Base-by-base conservation (phyloP, 225 moss, liverwort and hornwort species). In the Sphagnum tenellum region DNA sequence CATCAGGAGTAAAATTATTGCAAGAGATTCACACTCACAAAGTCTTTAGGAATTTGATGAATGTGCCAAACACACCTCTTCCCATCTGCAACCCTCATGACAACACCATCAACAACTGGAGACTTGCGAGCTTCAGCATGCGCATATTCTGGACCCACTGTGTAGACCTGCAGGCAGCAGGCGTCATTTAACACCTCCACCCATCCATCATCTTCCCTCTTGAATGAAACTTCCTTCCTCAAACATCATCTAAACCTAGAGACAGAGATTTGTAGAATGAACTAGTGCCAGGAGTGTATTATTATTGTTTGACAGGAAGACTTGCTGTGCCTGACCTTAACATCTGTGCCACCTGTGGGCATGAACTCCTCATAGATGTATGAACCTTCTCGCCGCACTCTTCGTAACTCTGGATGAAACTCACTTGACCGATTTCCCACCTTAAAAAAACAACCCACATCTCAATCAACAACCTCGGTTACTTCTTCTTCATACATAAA, bases 111-210 rank as follows among this genome's bases (percentile, higher is more conserved):
- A 68, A 98, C 93, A 60, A 98, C 98, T 67, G 98, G 98, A 72
- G 93, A 93, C 57, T 98, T 98, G 6, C 98, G 90, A 76, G 98
- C 98, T 80, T 98, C 98, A 50, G 98, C 98, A 76, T 98, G 98
- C 12, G 98, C 98, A 78, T 98, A 98, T 58, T 91, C 93, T 66
- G 98, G 89, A 62, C 98, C 98, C 66, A 98, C 98, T 57, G 98
- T 98, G 71, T 98, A 98, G 62, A 98, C 98, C 98, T 98, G 75
- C 44, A 69, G 44, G 66, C 29, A 29, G 29, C 29, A 29, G 29
- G 29, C 29, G 1, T 29, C 29, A 29, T 29, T 29, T 29, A 29
- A 29, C 29, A 29, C 29, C 29, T 0, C 29, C 29, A 29, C 29
- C 29, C 29, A 29, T 29, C 29, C 29, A 29, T 29, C 29, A 29